Evolutionary conservation across 2,329 filamentous ascomycete species (phyloP), one percentile per base, ranked within the genome.

Genomic region (Fonsecaea multimorphosa): DNA sequence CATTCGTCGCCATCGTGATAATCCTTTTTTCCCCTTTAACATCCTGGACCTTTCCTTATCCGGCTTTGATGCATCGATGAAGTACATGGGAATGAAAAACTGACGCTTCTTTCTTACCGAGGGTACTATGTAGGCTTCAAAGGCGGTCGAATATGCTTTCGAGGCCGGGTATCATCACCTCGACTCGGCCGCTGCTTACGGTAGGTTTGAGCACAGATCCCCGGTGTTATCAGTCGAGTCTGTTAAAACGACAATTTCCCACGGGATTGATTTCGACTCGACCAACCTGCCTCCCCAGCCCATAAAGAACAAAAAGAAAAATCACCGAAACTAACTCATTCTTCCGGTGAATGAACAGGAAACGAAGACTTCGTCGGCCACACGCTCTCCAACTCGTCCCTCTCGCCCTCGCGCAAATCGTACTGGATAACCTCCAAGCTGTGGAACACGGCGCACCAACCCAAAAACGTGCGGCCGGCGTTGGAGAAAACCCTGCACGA

Each of bases 371-470:
- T 89, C 74, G 87, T 91, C 34, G 88, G 89, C 66, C 78, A 81
- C 58, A 88, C 87, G 56, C 88, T 91, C 75, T 81, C 81, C 40
- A 81, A 81, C 70, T 83, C 84, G 32, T 85, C 85, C 1, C 85
- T 85, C 22, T 83, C 90, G 0, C 84, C 87, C 12, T 52, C 68
- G 9, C 84, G 89, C n/a, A 79, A 84, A 61, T 79, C 89, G 72
- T 86, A 91, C 75, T 91, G 86, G 84, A 78, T 91, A 61, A 94
- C 91, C 55, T 92, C 90, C 72, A 96, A 95, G 84, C 86, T 94
- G 58, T 87, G 91, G 83, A 93, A 93, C 84, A 84, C 88, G 53
- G 90, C 88, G 84, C 90, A 93, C 80, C 68, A 67, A 1, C 74
- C 75, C 1, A 86, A 89, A 79, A 83, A 85, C 68, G 89, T 89